Base-by-base conservation (phyloP, 768 basidiomycete genomes). In the Suillus sp. region DNA sequence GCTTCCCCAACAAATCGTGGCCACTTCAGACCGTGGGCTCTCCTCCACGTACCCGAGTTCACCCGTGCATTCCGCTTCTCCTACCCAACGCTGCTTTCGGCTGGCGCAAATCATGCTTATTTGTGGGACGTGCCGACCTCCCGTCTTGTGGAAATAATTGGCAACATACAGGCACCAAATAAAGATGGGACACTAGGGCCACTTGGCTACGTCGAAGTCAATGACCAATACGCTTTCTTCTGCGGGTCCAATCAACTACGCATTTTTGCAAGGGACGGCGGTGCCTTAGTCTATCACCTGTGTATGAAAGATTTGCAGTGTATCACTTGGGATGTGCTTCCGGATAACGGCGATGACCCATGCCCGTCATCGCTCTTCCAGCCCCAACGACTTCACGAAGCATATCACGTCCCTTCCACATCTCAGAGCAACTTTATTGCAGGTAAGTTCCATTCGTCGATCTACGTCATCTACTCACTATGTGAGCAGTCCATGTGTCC, bases 171-270 rank as follows among this genome's bases (percentile, higher is more conserved):
- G 63, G 59, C 54, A 4, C 8, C 50, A 1, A 11, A 59, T 8
- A 65, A 60, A 22, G 51, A 54, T 27, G 56, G 45, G 48, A 22
- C 5, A 27, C 64, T 72, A 35, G 82, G 80, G 4, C 67, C 73
- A 4, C 77, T 88, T 43, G 75, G 75, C 62, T 90, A 90, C 67
- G 89, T 92, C 38, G 91, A 93, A 67, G 73, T 92, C 61, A 82
- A 81, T 60, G 76, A 79, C 50, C 73, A 75, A 9, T 83, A 89
- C 69, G 82, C 85, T 0, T 86, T 92, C 67, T 72, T 93, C 32
- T 89, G 86, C 55, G 84, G 84, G 6, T 69, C 69, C 1, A 65
- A 68, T 22, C 72, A 77, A 10, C 68, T 92, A 40, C 80, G 86
- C 10, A 78, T 88, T 10, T 91, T 86, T 64, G 80, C 80, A 32